Conservation (phyloP, 2,329 filamentous ascomycete genomes). For the Microdochium trichocladiopsis region DNA sequence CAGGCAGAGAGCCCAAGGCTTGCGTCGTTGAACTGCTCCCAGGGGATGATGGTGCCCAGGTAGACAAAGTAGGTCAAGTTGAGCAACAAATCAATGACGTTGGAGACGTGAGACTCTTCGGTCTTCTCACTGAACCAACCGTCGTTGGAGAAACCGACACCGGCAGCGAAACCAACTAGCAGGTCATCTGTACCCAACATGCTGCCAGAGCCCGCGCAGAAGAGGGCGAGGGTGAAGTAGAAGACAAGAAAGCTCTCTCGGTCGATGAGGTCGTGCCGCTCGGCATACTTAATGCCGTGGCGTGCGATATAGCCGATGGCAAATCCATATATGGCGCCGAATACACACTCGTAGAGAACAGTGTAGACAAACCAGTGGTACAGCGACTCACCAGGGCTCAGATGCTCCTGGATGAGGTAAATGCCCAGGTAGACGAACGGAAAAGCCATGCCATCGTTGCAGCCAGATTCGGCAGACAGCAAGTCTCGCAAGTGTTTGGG, state of each 20-base stretch:
- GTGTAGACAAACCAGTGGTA: constrained; percentile 86
- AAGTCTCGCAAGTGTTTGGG: constrained; percentile 96
- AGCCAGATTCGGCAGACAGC: constrained; percentile 92
- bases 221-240: constrained; percentile 94
- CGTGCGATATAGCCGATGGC: constrained; percentile 81
- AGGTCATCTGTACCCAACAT: constrained; percentile 89
- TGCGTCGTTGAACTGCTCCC: constrained; percentile 79
- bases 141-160: constrained; percentile 98
- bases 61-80: constrained; percentile 99
- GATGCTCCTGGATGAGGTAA: constrained; percentile 80
- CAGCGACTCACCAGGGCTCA: constrained; percentile 59
- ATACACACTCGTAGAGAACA: constrained; percentile 91
- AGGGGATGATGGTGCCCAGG: constrained; percentile 93
- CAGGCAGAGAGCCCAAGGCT: constrained; percentile 73
- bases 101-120: constrained; percentile 96
- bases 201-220: constrained; percentile 89
- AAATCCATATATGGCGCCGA: constrained; percentile 86
- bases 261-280: constrained; percentile 81
- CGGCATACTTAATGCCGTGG: constrained; percentile 82
- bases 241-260: constrained; percentile 97
- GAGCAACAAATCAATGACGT: constrained; percentile 95
- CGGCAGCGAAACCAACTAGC: constrained; percentile 87
- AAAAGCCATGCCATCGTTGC: constrained; percentile 99
- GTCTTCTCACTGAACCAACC: constrained; percentile 99
- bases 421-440: constrained; percentile 91